Conservation (phyloP, 495 filamentous ascomycete genomes). For the Geoglossum glabrum region DNA sequence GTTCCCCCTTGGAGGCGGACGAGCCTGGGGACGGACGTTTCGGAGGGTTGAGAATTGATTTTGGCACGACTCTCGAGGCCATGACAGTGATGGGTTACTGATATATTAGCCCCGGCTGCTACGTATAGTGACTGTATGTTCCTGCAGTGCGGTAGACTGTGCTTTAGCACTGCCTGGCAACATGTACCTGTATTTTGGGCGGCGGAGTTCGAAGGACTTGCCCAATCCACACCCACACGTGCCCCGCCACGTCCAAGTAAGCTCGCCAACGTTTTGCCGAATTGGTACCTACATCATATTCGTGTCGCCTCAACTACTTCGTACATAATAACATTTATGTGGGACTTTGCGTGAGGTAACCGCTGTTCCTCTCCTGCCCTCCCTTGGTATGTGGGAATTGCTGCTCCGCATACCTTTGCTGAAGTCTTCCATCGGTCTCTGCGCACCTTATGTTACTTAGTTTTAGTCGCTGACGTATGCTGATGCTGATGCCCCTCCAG, state of each 20-base stretch:
- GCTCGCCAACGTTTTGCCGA: neutral
- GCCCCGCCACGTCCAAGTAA: neutral
- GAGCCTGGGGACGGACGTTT: constrained; percentile 19
- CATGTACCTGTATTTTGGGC: neutral
- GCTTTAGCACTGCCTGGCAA: neutral
- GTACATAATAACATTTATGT: neutral
- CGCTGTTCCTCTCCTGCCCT: neutral
- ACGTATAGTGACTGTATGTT: constrained; percentile 1
- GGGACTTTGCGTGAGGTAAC: neutral
- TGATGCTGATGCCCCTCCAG: neutral
- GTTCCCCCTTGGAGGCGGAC: constrained; percentile 10
- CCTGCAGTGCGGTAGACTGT: neutral
- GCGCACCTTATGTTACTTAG: too few species aligned
- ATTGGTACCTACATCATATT: neutral
- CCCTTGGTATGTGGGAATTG: neutral
- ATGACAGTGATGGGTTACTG: constrained; percentile 1
- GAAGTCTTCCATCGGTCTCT: neutral
- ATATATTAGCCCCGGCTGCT: constrained; percentile 15
- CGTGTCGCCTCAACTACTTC: neutral
- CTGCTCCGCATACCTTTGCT: neutral
- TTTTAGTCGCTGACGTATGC: neutral
- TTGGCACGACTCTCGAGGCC: constrained; percentile 19
- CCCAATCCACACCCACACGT: neutral
- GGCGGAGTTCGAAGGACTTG: constrained; percentile 7
- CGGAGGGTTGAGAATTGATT: constrained; percentile 33